Evolutionary conservation across 495 filamentous ascomycete species (phyloP).

Genomic region (Daldinia grandis): DNA sequence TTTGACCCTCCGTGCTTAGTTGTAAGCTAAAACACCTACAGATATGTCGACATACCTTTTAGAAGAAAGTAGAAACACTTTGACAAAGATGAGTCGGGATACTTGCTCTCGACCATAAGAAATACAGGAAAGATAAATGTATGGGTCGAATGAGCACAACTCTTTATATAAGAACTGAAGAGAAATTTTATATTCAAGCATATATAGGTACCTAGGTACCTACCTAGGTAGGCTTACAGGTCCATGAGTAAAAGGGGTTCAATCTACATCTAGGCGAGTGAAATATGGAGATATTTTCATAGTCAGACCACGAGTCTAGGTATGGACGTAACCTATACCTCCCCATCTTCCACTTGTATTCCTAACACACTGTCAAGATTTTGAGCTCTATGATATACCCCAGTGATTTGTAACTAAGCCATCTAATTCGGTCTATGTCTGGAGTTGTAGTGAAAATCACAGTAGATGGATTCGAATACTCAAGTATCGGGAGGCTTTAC

Average conservation of each 20-base stretch:
- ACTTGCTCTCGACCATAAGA: neutral
- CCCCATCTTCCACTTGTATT: neutral
- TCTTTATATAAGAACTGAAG: neutral
- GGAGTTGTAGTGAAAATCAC: too few relatives aligned
- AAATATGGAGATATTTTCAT: neutral
- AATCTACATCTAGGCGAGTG: neutral
- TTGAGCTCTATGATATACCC: neutral
- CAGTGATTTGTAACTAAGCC: neutral
- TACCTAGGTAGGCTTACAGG: too few relatives aligned
- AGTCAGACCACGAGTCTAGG: neutral
- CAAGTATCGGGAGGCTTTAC: neutral
- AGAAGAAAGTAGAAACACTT: neutral
- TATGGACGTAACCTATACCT: neutral
- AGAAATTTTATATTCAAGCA: neutral
- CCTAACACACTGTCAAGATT: neutral
- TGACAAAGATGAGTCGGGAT: neutral
- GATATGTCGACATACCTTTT: neutral
- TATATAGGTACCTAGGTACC: too few relatives aligned
- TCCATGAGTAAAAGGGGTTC: neutral
- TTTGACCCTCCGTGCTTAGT: neutral
- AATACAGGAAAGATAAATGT: neutral
- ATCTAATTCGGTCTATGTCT: neutral
- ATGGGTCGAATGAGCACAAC: neutral
- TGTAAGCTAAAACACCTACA: neutral
- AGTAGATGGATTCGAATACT: too few relatives aligned